Base-by-base conservation (phyloP, 106 monocot species). In the Platanthera zijinensis region DNA sequence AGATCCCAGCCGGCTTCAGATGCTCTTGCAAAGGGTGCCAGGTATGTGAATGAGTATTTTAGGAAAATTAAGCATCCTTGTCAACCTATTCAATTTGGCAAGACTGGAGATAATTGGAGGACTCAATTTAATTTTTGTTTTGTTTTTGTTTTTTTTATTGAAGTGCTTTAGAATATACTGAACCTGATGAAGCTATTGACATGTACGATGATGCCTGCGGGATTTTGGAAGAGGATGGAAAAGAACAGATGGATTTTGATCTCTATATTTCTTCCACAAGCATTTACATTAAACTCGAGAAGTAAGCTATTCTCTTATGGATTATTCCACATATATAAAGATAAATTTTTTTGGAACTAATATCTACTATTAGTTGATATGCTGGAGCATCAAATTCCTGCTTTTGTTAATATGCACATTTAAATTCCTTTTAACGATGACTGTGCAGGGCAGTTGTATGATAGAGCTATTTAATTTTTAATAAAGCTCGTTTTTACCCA, bases 191-290 rank as follows among this genome's bases (percentile, higher is more conserved):
- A 72, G 99, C 99, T 72, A 66, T 92, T 83, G 82, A 47, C 66
- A 57, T 99, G 82, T 99, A 90, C 67, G 84, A 79, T 75, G 92
- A 92, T 77, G 86, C 99, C 57, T 94, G 92, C 81, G 82, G 45
- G 45, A 78, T 94, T 81, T 76, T 99, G 48, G 99, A 94, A 85
- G 99, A 99, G 46, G 99, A 99, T 81, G 91, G 86, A 32, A 99
- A 92, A 83, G 94, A 99, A 73, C 92, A 94, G 80, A 94, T 94
- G 94, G 85, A 92, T 50, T 99, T 99, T 88, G 99, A 99, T 73
- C 81, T 99, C 54, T 94, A 94, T 74, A 86, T 92, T 75, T 82
- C 89, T 77, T 86, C 83, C 51, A 86, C 81, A 21, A 81, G 85
- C 74, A 68, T 99, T 52, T 90, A 94, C 75, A 70, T 94, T 52